phyloP scores from a whole-genome alignment of 2,329 filamentous ascomycete species.

The Plenodomus biglobosus region DNA sequence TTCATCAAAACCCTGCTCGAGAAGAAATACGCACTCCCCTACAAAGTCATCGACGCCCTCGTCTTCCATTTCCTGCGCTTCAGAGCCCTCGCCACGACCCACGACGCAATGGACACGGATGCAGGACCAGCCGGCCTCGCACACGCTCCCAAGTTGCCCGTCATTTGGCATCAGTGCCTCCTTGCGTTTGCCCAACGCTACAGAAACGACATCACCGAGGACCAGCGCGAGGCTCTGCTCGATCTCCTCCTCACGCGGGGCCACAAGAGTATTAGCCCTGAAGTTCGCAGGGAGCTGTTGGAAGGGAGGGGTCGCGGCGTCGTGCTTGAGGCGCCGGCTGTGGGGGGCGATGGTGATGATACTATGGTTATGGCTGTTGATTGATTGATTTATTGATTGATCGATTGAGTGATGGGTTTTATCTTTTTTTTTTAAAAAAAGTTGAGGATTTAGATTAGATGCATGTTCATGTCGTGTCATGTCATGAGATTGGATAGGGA shows the following conservation, averaged over 20 bases:
- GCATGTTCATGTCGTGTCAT: too few relatives aligned
- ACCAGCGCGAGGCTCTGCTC: conserved; percentile 86
- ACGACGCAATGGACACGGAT: conserved; percentile 56
- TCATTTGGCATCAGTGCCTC: conserved; percentile 95
- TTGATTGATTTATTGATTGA: not conserved
- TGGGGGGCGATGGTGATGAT: conserved; percentile 75
- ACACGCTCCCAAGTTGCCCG: conserved; percentile 71
- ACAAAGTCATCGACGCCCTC: conserved; percentile 88
- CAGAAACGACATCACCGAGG: conserved; percentile 93
- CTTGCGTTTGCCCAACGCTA: conserved; percentile 92
- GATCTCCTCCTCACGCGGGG: conserved; percentile 83
- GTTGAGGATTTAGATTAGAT: too few relatives aligned
- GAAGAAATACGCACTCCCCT: conserved; percentile 95
- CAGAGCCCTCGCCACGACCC: conserved; percentile 66
- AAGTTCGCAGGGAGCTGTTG: conserved; percentile 84
- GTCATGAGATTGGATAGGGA: too few relatives aligned
- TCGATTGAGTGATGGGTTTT: not conserved
- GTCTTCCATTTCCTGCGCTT: conserved; percentile 98
- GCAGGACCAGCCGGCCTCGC: conserved; percentile 39
- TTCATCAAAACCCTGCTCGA: conserved; percentile 92
- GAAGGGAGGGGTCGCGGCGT: conserved; percentile 85
- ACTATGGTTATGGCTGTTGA: conserved; percentile 71
- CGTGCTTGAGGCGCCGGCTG: conserved; percentile 60
- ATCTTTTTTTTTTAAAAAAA: not conserved
- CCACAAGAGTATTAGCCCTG: conserved; percentile 85